Conservation (phyloP, 768 basidiomycete genomes). For the Phanerodontia chrysosporium region DNA sequence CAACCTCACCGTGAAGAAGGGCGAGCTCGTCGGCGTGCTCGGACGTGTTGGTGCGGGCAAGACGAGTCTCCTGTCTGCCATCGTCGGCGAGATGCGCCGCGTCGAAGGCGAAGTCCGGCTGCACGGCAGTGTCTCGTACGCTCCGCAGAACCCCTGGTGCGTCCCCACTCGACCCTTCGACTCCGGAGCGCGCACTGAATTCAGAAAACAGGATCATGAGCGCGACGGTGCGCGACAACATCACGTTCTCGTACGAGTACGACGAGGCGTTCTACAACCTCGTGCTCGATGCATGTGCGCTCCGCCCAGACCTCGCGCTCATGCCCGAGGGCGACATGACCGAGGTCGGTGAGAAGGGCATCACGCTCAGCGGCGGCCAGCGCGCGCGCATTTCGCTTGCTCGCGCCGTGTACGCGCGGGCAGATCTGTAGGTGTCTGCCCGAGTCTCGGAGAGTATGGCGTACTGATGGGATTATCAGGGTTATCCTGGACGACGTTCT, state of each 20-base stretch:
- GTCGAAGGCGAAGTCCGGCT: conserved; percentile 68
- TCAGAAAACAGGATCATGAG: conserved; percentile 64
- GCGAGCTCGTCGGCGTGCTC: conserved; percentile 79
- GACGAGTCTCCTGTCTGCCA: conserved; percentile 69
- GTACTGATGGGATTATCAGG: conserved; percentile 29
- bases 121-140: conserved; percentile 73
- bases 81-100: conserved; percentile 84
- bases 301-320: conserved; percentile 74
- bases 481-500: conserved; percentile 88
- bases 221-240: conserved; percentile 84
- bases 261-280: conserved; percentile 81
- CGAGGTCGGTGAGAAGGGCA: conserved; percentile 83
- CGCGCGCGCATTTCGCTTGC: conserved; percentile 82
- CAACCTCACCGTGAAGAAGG: conserved; percentile 69
- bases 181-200: neutral
- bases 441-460: neutral
- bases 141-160: conserved; percentile 83
- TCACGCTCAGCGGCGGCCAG: conserved; percentile 73
- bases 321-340: conserved; percentile 81
- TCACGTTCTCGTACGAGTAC: conserved; percentile 85
- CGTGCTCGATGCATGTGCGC: conserved; percentile 86
- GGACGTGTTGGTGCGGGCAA: conserved; percentile 93
- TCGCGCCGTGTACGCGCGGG: conserved; percentile 85
- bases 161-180: conserved; percentile 14
- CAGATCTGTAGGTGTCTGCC: conserved; percentile 62